Percentiles rank a stretch among this genome's conserved stretches.
phyloP scores from a whole-genome alignment of 2,329 filamentous ascomycete species.

The Colletotrichum magnum region DNA sequence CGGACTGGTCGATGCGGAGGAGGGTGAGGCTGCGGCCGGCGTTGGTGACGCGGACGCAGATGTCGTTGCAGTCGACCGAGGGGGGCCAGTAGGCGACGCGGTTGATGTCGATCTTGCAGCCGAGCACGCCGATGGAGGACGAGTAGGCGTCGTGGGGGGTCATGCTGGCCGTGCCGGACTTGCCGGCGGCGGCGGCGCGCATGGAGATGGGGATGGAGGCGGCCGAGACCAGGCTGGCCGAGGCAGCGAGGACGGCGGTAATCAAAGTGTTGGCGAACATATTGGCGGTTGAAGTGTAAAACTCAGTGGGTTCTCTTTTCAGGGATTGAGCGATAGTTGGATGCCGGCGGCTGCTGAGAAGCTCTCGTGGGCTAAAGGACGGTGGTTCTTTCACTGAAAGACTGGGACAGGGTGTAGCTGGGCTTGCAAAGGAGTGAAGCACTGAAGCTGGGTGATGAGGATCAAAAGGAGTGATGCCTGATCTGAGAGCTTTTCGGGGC shows the following conservation, averaged over 20 bases:
- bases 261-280: constrained; percentile 49
- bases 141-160: constrained; percentile 72
- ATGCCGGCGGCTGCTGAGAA: constrained; percentile 4
- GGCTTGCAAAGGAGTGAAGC: constrained; percentile 40
- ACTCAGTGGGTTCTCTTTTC: background rate
- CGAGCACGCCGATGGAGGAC: constrained; percentile 70
- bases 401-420: constrained; percentile 20
- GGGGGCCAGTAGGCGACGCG: constrained; percentile 73
- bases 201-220: constrained; percentile 44
- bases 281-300: constrained; percentile 32
- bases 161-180: constrained; percentile 51
- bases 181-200: constrained; percentile 22
- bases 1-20: constrained; percentile 69
- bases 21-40: constrained; percentile 67
- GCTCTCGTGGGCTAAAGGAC: constrained; percentile 11
- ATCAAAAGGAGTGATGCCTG: constrained; percentile 35
- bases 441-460: constrained; percentile 5
- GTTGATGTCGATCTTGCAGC: constrained; percentile 73
- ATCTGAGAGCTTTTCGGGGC: constrained; percentile 38
- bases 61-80: constrained; percentile 66
- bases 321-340: constrained; percentile 1
- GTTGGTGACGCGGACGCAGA: constrained; percentile 69
- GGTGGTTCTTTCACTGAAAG: constrained; percentile 30
- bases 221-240: constrained; percentile 46
- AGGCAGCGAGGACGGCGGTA: constrained; percentile 49